Conservation (phyloP, 768 basidiomycete species). For the Kwoniella newhampshirensis region DNA sequence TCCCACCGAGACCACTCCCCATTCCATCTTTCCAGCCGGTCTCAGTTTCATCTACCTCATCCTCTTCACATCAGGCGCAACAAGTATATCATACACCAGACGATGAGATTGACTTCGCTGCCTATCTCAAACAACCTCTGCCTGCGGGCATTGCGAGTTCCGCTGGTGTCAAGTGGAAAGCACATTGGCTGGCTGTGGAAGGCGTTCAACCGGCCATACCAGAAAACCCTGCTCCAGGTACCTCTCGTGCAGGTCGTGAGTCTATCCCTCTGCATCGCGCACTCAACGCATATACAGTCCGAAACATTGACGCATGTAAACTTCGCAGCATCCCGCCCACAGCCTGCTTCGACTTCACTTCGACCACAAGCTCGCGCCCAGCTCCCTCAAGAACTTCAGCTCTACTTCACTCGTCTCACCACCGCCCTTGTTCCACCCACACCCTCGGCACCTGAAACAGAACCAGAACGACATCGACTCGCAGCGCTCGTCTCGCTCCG, state of each 20-base stretch:
- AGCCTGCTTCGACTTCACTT: slow-evolving; percentile 32
- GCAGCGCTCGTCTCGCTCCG: slow-evolving; percentile 88
- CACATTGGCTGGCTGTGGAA: slow-evolving; percentile 98
- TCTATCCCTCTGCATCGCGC: too few species aligned
- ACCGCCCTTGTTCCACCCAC: slow-evolving; percentile 67
- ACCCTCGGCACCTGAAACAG: slow-evolving; percentile 56
- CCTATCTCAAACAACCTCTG: slow-evolving; percentile 65
- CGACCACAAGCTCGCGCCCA: slow-evolving; percentile 86
- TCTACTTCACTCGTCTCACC: slow-evolving; percentile 91
- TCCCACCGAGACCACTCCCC: slow-evolving; percentile 70
- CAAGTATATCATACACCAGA: slow-evolving; percentile 86
- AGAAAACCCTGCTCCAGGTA: slow-evolving; percentile 69
- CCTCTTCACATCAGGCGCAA: slow-evolving; percentile 24
- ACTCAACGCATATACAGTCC: too few species aligned
- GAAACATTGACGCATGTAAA: too few species aligned
- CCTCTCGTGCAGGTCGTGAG: slow-evolving; percentile 42
- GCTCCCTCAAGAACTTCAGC: slow-evolving; percentile 85
- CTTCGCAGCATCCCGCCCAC: slow-evolving; percentile 23
- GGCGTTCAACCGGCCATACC: slow-evolving; percentile 96
- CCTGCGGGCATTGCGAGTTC: slow-evolving; percentile 40
- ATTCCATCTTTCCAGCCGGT: slow-evolving; percentile 54
- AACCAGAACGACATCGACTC: slow-evolving; percentile 64
- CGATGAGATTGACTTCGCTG: slow-evolving; percentile 96
- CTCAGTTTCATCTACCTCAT: slow-evolving; percentile 27
- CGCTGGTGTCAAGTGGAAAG: slow-evolving; percentile 55